Conservation (phyloP, 2,329 filamentous ascomycete species). For the Penicillium decumbens region DNA sequence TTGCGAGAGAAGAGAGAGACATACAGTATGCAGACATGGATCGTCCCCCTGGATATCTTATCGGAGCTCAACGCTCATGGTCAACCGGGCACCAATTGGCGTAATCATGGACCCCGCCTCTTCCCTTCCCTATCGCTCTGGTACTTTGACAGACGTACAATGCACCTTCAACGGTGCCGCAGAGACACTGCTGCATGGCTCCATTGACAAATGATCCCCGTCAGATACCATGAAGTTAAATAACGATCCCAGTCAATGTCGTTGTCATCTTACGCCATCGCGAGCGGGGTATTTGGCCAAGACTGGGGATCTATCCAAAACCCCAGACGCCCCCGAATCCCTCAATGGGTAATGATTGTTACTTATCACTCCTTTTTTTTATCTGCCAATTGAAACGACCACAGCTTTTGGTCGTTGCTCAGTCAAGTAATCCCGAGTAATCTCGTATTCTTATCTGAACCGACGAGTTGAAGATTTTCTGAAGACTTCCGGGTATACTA, state of each 20-base stretch:
- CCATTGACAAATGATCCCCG: constrained; percentile 8
- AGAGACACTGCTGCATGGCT: constrained; percentile 7
- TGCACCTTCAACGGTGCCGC: constrained; percentile 6
- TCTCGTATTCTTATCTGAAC: not conserved
- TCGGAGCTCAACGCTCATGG: constrained; percentile 8
- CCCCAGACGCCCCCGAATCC: not conserved
- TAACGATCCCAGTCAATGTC: not conserved
- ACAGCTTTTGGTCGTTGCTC: not conserved
- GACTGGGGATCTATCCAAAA: not conserved
- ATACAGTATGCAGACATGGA: not conserved
- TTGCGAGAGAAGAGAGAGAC: not conserved
- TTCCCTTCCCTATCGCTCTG: not conserved
- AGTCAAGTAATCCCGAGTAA: not conserved
- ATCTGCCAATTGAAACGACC: not conserved
- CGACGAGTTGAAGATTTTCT: no score
- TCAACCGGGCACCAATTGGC: constrained; percentile 11
- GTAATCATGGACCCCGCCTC: not conserved
- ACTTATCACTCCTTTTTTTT: not conserved
- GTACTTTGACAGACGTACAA: not conserved
- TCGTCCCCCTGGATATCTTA: constrained; percentile 9
- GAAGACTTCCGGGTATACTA: no score
- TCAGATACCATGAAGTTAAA: not conserved
- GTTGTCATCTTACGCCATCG: not conserved
- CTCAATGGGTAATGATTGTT: not conserved
- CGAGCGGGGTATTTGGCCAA: not conserved